A percentile compares a stretch with the other conserved stretches of the same genome.
phyloP scores from a whole-genome alignment of 495 filamentous ascomycete species.

The Geopyxis carbonaria region DNA sequence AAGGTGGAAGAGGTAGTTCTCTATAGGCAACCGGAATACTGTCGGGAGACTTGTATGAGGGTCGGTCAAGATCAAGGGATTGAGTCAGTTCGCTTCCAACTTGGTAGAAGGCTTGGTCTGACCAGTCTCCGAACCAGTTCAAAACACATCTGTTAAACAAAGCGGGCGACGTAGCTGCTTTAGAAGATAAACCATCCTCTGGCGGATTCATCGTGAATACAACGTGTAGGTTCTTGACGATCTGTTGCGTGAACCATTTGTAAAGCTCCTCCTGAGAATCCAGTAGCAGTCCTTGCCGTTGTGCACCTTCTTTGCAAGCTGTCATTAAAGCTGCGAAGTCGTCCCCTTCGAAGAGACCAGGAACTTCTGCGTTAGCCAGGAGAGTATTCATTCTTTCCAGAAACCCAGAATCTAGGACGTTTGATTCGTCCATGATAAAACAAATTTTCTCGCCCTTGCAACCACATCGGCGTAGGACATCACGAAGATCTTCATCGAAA shows the following conservation, averaged over 20 bases:
- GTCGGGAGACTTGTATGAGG: slow-evolving; percentile 72
- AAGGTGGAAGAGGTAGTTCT: slow-evolving; percentile 64
- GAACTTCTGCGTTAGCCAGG: slow-evolving; percentile 93
- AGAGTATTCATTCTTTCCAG: slow-evolving; percentile 98
- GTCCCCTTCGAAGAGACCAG: slow-evolving; percentile 93
- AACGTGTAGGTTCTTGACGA: slow-evolving; percentile 95
- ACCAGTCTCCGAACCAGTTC: slow-evolving; percentile 99
- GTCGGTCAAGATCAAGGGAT: slow-evolving; percentile 79
- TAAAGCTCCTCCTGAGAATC: slow-evolving; percentile 97
- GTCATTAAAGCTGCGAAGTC: slow-evolving; percentile 95
- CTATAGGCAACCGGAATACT: slow-evolving; percentile 82
- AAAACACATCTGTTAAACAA: slow-evolving; percentile 98
- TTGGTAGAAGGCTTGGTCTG: slow-evolving; percentile 95
- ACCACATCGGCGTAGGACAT: slow-evolving; percentile 79
- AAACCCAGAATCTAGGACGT: slow-evolving; percentile 96
- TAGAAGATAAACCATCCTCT: slow-evolving; percentile 81
- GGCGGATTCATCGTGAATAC: slow-evolving; percentile 99
- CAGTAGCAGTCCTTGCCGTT: slow-evolving; percentile 81
- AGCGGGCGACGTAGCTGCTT: slow-evolving; percentile 90
- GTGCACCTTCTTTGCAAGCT: slow-evolving; percentile 91
- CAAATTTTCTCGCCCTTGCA: slow-evolving; percentile 99
- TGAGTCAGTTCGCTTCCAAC: slow-evolving; percentile 91
- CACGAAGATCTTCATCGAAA: slow-evolving; percentile 92
- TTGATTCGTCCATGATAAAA: slow-evolving; percentile 99
- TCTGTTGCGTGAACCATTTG: slow-evolving; percentile 99